phyloP scores from a whole-genome alignment of 2,329 filamentous ascomycete genomes.

The Magnaporthales sp. region DNA sequence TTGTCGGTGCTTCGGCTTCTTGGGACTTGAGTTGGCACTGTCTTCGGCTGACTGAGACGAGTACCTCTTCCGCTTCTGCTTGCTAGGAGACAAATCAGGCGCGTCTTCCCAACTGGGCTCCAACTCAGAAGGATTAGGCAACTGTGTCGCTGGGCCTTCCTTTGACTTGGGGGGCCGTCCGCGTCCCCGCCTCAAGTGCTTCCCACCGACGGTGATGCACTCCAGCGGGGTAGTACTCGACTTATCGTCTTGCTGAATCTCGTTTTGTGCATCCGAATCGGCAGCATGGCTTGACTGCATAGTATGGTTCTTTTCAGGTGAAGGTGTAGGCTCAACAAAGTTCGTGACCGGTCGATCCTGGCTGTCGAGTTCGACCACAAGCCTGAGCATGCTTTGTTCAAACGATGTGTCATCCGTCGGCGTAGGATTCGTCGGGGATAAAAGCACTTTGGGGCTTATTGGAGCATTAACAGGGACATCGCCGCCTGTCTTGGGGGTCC shows the following conservation, averaged over 20 bases:
- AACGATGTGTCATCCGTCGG: constrained; percentile 22
- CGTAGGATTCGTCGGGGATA: neutral
- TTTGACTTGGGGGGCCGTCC: constrained; percentile 13
- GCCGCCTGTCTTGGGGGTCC: constrained; percentile 30
- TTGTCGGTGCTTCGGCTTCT: constrained; percentile 17
- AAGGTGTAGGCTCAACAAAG: constrained; percentile 4
- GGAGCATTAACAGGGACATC: constrained; percentile 43
- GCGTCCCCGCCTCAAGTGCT: constrained; percentile 10
- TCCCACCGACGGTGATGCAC: constrained; percentile 22
- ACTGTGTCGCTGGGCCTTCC: constrained; percentile 2
- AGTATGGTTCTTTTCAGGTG: neutral
- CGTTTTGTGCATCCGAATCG: neutral
- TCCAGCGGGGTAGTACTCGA: constrained; percentile 11
- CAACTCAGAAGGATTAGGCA: neutral
- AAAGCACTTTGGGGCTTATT: constrained; percentile 25
- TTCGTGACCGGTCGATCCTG: constrained; percentile 18
- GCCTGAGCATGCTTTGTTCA: constrained; percentile 36
- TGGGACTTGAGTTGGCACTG: constrained; percentile 7
- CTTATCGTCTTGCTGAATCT: neutral
- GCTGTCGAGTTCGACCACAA: constrained; percentile 41
- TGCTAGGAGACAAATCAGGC: constrained; percentile 6
- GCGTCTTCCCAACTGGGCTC: neutral
- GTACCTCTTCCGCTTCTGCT: constrained; percentile 21
- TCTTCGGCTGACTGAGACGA: constrained; percentile 14
- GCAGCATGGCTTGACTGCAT: neutral